Evolutionary conservation across 441 rosid species (phyloP).

Genomic region (Pelargonium exstipulatum): DNA sequence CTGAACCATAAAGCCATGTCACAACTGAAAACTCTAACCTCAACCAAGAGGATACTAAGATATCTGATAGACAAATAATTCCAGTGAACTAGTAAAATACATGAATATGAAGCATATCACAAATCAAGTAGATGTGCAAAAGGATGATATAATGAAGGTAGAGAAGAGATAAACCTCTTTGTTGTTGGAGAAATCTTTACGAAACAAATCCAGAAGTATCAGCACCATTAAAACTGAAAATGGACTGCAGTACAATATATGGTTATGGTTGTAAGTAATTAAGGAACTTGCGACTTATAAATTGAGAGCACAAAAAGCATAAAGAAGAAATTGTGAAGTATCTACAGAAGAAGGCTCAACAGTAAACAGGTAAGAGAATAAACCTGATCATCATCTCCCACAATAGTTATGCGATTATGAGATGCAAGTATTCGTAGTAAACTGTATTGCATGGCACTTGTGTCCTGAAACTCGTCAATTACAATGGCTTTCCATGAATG

Average conservation of each 20-base stretch:
- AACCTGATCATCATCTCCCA: slow-evolving; percentile 99
- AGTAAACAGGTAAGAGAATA: slow-evolving; percentile 7
- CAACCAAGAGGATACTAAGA: slow-evolving; percentile 12
- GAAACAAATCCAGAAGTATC: slow-evolving; percentile 87
- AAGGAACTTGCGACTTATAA: slow-evolving; percentile 9
- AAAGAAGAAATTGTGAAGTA: not conserved
- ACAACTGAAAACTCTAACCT: slow-evolving; percentile 13
- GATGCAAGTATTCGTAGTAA: slow-evolving; percentile 68
- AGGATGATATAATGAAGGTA: slow-evolving; percentile 13
- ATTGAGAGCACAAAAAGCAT: slow-evolving; percentile 7
- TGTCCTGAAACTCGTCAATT: slow-evolving; percentile 95
- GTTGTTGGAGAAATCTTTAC: slow-evolving; percentile 63
- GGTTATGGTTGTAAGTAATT: slow-evolving; percentile 5
- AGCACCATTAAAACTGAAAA: slow-evolving; percentile 94
- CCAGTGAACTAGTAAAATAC: not conserved
- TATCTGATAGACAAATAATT: not conserved
- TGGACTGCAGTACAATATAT: slow-evolving; percentile 54
- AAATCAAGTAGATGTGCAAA: slow-evolving; percentile 12
- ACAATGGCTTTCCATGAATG: slow-evolving; percentile 77
- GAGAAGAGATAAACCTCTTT: slow-evolving; percentile 60
- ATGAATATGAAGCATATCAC: slow-evolving; percentile 10
- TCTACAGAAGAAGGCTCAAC: not conserved
- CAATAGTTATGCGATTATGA: slow-evolving; percentile 66
- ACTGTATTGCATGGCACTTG: slow-evolving; percentile 84
- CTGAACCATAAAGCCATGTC: slow-evolving; percentile 36